phyloP scores from a whole-genome alignment of 805 yeast species.

The Pichia sporocuriosa region DNA sequence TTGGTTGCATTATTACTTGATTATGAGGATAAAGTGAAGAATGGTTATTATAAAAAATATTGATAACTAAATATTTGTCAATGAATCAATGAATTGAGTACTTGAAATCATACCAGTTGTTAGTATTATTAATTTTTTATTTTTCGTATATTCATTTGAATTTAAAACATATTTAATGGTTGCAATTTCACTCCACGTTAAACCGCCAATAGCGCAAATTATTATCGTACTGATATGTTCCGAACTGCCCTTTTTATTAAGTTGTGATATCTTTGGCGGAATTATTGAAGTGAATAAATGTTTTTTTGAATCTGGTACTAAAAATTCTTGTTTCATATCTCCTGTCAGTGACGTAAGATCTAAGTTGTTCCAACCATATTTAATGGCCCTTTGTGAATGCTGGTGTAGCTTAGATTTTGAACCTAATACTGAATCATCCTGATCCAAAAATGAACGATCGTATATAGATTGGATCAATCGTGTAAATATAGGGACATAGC shows the following conservation, averaged over 20 bases:
- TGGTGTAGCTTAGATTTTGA: too few relatives aligned
- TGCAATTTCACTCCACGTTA: conserved; percentile 78
- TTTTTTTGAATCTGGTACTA: conserved; percentile 28
- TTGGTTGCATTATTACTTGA: conserved; percentile 27
- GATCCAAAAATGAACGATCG: conserved; percentile 34
- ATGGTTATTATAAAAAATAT: conserved; percentile 21
- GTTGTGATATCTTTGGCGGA: conserved; percentile 19
- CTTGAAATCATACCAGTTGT: conserved; percentile 39
- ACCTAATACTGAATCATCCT: background rate
- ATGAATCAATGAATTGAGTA: conserved; percentile 27
- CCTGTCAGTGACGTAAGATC: conserved; percentile 39
- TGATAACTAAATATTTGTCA: too few relatives aligned
- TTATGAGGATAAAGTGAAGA: conserved; percentile 22
- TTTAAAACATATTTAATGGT: conserved; percentile 58
- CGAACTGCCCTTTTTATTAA: too few relatives aligned
- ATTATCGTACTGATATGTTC: conserved; percentile 29
- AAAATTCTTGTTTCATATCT: conserved; percentile 23
- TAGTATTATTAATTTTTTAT: conserved; percentile 35
- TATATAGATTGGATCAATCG: conserved; percentile 67
- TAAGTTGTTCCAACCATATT: conserved; percentile 39
- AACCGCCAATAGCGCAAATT: conserved; percentile 70
- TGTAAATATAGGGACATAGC: conserved; percentile 69
- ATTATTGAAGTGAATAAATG: conserved; percentile 22
- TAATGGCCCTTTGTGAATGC: conserved; percentile 9
- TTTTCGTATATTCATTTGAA: conserved; percentile 27